phyloP scores from a whole-genome alignment of 768 basidiomycete species.

The Fibroporia radiculosa region DNA sequence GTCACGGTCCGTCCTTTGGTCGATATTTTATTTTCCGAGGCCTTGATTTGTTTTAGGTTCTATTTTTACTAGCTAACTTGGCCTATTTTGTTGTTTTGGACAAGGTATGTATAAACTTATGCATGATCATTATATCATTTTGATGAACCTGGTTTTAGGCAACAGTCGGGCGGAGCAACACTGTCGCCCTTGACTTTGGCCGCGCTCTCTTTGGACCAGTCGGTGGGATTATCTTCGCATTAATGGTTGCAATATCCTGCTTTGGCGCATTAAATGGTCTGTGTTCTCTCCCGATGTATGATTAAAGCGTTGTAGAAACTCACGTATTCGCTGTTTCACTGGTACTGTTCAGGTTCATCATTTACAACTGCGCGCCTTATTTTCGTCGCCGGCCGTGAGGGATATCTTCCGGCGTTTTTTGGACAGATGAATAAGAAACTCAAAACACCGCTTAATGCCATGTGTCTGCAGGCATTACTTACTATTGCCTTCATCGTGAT shows the following conservation, averaged over 20 bases:
- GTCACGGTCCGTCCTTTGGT: slow-evolving; percentile 50
- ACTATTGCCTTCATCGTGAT: slow-evolving; percentile 74
- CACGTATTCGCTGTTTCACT: not conserved
- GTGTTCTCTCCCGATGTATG: too few relatives aligned
- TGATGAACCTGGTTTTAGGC: slow-evolving; percentile 25
- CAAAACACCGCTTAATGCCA: slow-evolving; percentile 84
- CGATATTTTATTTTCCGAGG: not conserved
- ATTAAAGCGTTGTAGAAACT: too few relatives aligned
- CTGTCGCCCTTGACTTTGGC: slow-evolving; percentile 89
- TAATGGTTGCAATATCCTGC: slow-evolving; percentile 90
- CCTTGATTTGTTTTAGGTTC: slow-evolving; percentile 35
- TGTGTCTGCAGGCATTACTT: slow-evolving; percentile 67
- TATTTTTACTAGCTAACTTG: slow-evolving; percentile 79
- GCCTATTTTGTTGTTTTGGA: slow-evolving; percentile 94
- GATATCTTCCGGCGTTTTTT: slow-evolving; percentile 81
- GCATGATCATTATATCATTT: not conserved
- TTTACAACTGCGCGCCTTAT: slow-evolving; percentile 81
- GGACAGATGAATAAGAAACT: slow-evolving; percentile 66
- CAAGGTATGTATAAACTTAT: slow-evolving; percentile 37
- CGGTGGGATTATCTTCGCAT: slow-evolving; percentile 84
- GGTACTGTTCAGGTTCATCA: slow-evolving; percentile 41
- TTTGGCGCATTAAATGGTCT: slow-evolving; percentile 90
- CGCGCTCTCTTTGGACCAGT: slow-evolving; percentile 75
- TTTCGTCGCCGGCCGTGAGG: slow-evolving; percentile 82
- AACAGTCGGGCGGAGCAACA: slow-evolving; percentile 73